Base-by-base conservation (phyloP, 1,284 basidiomycete species). In the Ustilago esculenta region DNA sequence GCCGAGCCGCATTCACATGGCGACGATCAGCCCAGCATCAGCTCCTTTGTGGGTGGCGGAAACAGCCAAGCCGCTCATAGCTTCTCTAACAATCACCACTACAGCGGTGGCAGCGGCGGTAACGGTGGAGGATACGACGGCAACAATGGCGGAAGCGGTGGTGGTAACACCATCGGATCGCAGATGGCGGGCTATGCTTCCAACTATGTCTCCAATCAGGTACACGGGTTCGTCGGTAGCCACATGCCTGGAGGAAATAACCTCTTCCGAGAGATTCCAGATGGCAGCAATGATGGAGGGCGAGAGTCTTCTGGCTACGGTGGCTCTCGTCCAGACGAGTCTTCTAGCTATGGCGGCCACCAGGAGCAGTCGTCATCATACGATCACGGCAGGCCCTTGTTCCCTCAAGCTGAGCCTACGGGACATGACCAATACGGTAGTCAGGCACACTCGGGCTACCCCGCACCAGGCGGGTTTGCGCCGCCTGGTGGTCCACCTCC, bases 1-100 rank as follows among this genome's bases (percentile, higher is more conserved):
- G 73, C 75, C 15, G 75, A 75, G 51, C 54, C 66, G 23, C 76
- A 78, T 46, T 55, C 54, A 11, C 72, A 75, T 50, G 76, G 76
- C 21, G 39, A 53, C 49, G 72, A 72, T 30, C 65, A 68, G 48
- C 59, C 64, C 9, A 71, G 20, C 46, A 58, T 65, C 15, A 41
- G 54, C 59, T 60, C 60, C 1, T 72, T 73, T 32, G 57, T 66
- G 49, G 75, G 75, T 15, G 59, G 59, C 5, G 50, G 51, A 25
- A 59, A 51, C 48, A 72, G 69, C 29, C 69, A 75, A 24, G 61
- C 67, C 14, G 66, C 68, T 5, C 58, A 73, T 33, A 52, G 29
- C 45, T 75, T 72, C 27, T 42, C 41, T 8, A 36, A 21, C 39
- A 43, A 41, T 18, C 55, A 64, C 18, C 47, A 59, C 41, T 47